Evolutionary conservation across 2,329 filamentous ascomycete genomes (phyloP).

Genomic region (Macrophomina pseudophaseolina): DNA sequence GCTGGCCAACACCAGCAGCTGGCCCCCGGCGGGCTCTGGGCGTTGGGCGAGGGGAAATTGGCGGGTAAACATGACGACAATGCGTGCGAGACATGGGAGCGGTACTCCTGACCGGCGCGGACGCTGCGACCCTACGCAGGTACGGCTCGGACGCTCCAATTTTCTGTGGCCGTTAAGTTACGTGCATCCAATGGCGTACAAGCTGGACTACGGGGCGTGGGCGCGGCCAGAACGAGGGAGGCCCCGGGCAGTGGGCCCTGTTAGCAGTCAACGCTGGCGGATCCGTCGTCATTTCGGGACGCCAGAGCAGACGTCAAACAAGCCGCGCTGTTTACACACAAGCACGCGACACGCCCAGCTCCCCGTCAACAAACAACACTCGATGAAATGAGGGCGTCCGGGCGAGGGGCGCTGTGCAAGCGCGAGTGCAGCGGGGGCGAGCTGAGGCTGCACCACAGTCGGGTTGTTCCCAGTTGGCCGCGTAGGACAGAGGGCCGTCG

Average conservation of each 20-base stretch:
- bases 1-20: constrained; percentile 14
- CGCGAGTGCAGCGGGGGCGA: constrained; percentile 11
- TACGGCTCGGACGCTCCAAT: constrained; percentile 19
- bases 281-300: constrained; percentile 13
- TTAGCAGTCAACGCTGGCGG: constrained; percentile 9
- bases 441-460: constrained; percentile 18
- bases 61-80: background rate
- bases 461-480: constrained; percentile 16
- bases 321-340: constrained; percentile 16
- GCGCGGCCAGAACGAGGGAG: constrained; percentile 9
- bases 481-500: constrained; percentile 15
- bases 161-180: constrained; percentile 18
- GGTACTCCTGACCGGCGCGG: background rate
- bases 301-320: constrained; percentile 22
- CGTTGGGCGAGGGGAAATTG: constrained; percentile 16
- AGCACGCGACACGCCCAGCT: constrained; percentile 2
- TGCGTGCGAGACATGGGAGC: constrained; percentile 10
- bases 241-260: constrained; percentile 9
- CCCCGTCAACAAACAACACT: constrained; percentile 10
- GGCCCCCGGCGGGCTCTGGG: background rate
- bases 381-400: constrained; percentile 2
- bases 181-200: constrained; percentile 21
- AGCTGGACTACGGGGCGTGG: constrained; percentile 10
- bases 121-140: constrained; percentile 18
- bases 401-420: constrained; percentile 4